Evolutionary conservation across 2,329 filamentous ascomycete genomes (phyloP), one percentile per base, ranked within the genome.

Genomic region (Pseudocercospora cruenta): DNA sequence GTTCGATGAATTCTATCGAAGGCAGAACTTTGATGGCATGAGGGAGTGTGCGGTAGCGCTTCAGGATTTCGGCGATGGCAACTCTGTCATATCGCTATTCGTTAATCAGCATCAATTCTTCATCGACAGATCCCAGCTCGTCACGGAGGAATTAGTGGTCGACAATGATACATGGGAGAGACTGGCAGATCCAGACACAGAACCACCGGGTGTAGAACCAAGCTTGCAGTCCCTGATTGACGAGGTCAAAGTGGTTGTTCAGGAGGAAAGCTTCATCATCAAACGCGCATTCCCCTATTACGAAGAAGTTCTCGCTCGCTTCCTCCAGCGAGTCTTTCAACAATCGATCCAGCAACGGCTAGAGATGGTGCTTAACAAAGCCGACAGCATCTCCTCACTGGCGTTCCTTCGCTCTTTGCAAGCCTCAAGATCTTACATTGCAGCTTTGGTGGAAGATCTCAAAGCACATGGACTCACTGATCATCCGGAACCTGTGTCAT

Each of bases 31-130:
- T 75, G 93, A 97, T 71, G 94, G 96, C 74, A 99, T 99, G 96
- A 90, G 92, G 81, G 95, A 98, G 77, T 99, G 95, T 77, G 92
- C 96, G 62, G 92, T 92, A 74, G 95, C 97, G 49, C 83, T 99
- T 68, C 87, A 95, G 77, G 95, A 98, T 80, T 99, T 99, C 84
- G 97, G 94, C 78, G 93, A 95, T 60, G 95, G 95, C 60, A 89
- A 93, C 64, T 98, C 94, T 77, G 95, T 98, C 66, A 96, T 97
- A 79, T 94, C 92, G 14, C 85, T 94, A 10, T 99, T 98, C 78
- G 94, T 99, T 76, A 99, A 99, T 77, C 95, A 99, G 78, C 96
- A 99, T 80, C 93, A 97, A 75, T 99, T 99, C 85, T 99, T 99
- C 81, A 97, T 99, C 75, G 95, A 98, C 77, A 87, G 94, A 26